phyloP scores from a whole-genome alignment of 257 asterid species.

The Solanum stenotomum region DNA sequence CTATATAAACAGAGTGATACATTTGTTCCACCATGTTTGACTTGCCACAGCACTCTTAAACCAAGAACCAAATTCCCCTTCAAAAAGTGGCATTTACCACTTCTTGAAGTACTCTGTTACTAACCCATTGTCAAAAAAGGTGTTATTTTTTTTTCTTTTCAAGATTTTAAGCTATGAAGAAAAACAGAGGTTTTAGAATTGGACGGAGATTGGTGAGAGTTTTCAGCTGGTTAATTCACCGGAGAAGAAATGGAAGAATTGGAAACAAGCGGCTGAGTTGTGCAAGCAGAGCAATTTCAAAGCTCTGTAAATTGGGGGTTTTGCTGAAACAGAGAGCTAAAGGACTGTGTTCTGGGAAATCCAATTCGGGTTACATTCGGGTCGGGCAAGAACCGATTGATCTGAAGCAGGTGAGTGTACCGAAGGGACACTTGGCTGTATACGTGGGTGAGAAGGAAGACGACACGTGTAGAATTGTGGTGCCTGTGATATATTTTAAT shows the following conservation, averaged over 20 bases:
- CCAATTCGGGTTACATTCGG: constrained; percentile 22
- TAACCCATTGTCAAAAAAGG: neutral
- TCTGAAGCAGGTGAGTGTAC: constrained; percentile 10
- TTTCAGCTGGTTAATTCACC: constrained; percentile 24
- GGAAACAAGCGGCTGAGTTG: constrained; percentile 6
- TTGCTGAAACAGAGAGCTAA: constrained; percentile 14
- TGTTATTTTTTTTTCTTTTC: neutral
- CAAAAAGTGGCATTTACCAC: neutral
- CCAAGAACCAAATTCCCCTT: neutral
- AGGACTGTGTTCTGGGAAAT: constrained; percentile 4
- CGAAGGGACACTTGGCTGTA: constrained; percentile 60
- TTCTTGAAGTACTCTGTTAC: neutral
- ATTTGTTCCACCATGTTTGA: neutral
- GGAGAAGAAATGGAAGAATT: constrained; percentile 10
- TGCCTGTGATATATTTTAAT: constrained; percentile 54
- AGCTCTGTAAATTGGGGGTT: constrained; percentile 21
- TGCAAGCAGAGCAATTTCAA: constrained; percentile 16
- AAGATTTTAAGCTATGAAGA: constrained; percentile 19
- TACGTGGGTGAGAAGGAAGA: constrained; percentile 47
- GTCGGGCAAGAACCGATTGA: constrained; percentile 17
- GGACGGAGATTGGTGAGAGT: constrained; percentile 28
- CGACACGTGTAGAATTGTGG: constrained; percentile 46
- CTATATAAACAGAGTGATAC: neutral
- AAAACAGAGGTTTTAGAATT: constrained; percentile 33
- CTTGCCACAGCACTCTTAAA: neutral